These are phyloP conservation scores for Neurospora tetraspora DNA, from an alignment of 495 filamentous ascomycete genomes.

Conservation along the genomic window DNA sequence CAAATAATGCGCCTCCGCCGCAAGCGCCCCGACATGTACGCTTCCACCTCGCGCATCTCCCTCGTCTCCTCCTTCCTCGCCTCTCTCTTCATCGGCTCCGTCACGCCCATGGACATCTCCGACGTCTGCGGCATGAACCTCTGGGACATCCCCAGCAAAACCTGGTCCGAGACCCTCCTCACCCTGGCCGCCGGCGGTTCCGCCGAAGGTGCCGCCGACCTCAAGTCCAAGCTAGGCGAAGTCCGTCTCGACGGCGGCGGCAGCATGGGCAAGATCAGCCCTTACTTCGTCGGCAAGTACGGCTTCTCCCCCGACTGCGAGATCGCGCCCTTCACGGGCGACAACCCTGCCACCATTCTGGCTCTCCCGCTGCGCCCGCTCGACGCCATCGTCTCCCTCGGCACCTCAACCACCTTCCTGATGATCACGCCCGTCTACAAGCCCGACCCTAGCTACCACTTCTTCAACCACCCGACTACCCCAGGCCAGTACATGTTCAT, in stretches of 20 bases:
- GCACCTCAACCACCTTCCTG: constrained; percentile 91
- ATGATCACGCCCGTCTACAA: constrained; percentile 89
- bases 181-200: constrained; percentile 63
- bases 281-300: constrained; percentile 69
- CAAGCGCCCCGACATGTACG: constrained; percentile 72
- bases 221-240: constrained; percentile 69
- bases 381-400: constrained; percentile 89
- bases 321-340: constrained; percentile 81
- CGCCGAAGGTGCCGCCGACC: constrained; percentile 46
- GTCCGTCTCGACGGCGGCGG: constrained; percentile 73
- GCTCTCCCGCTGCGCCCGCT: constrained; percentile 73
- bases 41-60: constrained; percentile 71
- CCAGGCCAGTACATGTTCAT: constrained; percentile 91
- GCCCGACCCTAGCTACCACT: constrained; percentile 78
- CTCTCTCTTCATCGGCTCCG: constrained; percentile 74
- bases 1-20: constrained; percentile 83
- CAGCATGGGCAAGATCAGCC: constrained; percentile 59
- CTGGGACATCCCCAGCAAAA: constrained; percentile 72
- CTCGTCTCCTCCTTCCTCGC: constrained; percentile 93
- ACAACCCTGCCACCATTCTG: constrained; percentile 93
- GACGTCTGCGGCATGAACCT: constrained; percentile 97
- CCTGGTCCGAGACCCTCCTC: constrained; percentile 66
- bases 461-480: constrained; percentile 83
- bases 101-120: constrained; percentile 86
- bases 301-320: constrained; percentile 66